These are phyloP conservation scores for Leishmania guyanensis DNA, from an alignment of 208 protist genomes.

Conservation along the genomic window DNA sequence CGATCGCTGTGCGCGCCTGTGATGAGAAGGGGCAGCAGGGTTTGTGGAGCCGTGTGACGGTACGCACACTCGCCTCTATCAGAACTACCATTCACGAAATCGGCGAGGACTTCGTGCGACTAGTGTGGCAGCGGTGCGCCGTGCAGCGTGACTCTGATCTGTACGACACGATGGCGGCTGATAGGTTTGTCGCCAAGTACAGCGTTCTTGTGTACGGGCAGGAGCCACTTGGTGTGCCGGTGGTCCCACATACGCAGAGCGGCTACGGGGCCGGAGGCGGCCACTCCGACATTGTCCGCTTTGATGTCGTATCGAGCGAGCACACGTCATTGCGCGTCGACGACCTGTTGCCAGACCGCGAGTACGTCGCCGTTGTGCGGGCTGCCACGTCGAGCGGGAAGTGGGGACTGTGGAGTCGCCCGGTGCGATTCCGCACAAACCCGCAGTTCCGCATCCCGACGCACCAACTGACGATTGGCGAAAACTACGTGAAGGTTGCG, in stretches of 20 bases:
- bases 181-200: slow-evolving; percentile 83
- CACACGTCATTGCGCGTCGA: slow-evolving; percentile 83
- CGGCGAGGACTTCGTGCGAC: slow-evolving; percentile 90
- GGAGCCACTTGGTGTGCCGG: slow-evolving; percentile 37
- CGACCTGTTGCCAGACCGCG: slow-evolving; percentile 80
- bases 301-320: slow-evolving; percentile 69
- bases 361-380: slow-evolving; percentile 89
- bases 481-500: slow-evolving; percentile 91
- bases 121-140: slow-evolving; percentile 85
- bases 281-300: slow-evolving; percentile 63
- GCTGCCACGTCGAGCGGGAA: slow-evolving; percentile 78
- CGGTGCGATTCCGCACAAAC: slow-evolving; percentile 88
- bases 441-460: slow-evolving; percentile 87
- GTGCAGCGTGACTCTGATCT: slow-evolving; percentile 26
- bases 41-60: slow-evolving; percentile 70
- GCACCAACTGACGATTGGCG: slow-evolving; percentile 87
- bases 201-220: slow-evolving; percentile 76
- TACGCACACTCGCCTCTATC: slow-evolving; percentile 86
- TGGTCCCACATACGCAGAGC: slow-evolving; percentile 47
- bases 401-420: slow-evolving; percentile 89
- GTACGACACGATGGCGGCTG: slow-evolving; percentile 40
- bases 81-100: slow-evolving; percentile 87
- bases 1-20: slow-evolving; percentile 85
- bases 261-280: slow-evolving; percentile 75
- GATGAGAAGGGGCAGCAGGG: slow-evolving; percentile 87